Evolutionary conservation across 164 flowering plant genomes (phyloP).

Genomic region (Warburgia ugandensis): DNA sequence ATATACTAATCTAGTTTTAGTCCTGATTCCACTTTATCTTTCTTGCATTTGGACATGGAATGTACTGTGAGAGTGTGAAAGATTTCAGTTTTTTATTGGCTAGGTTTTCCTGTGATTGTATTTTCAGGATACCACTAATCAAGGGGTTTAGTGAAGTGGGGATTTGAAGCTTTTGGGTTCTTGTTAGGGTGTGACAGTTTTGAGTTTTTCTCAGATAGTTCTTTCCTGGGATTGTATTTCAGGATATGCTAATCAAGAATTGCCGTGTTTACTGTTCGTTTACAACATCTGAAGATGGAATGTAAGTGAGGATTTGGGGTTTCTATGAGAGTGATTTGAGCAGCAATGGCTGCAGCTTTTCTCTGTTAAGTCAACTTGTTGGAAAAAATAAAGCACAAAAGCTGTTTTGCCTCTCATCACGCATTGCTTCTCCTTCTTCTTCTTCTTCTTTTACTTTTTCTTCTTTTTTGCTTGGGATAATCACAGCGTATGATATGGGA

Average conservation of each 20-base stretch:
- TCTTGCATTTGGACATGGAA: conserved; percentile 1
- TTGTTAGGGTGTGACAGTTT: not conserved
- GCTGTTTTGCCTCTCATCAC: not conserved
- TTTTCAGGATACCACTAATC: not conserved
- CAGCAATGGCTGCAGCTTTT: conserved; percentile 7
- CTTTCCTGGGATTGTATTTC: too few species aligned
- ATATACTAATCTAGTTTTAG: conserved; percentile 3
- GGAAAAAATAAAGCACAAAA: conserved; percentile 6
- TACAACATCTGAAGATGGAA: not conserved
- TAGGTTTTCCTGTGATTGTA: not conserved
- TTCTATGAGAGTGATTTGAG: not conserved
- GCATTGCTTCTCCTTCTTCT: not conserved
- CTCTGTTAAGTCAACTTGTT: conserved; percentile 12
- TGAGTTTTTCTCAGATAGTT: not conserved
- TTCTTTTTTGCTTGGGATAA: too few species aligned
- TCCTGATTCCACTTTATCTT: not conserved
- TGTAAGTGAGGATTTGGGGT: not conserved
- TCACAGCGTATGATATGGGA: not conserved
- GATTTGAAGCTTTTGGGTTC: too few species aligned
- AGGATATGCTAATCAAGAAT: not conserved
- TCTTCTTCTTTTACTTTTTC: conserved; percentile 4
- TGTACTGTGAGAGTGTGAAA: conserved; percentile 4
- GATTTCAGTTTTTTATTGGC: not conserved
- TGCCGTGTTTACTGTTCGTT: not conserved
- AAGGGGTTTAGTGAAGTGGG: too few species aligned